phyloP scores from a whole-genome alignment of 2,329 filamentous ascomycete species.

The Calonectria fujianensis region DNA sequence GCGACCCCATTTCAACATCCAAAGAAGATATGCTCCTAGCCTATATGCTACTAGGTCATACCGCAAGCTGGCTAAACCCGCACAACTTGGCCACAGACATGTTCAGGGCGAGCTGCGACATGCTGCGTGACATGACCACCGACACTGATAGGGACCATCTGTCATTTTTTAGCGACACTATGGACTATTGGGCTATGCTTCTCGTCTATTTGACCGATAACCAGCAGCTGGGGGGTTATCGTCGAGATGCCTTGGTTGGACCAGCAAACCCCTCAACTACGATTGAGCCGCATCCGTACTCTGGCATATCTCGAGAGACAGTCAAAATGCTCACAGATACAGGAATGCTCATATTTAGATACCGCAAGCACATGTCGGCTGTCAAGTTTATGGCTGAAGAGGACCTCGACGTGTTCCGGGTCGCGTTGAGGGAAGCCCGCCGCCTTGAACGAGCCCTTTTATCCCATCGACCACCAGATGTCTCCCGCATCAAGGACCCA shows the following conservation, averaged over 20 bases:
- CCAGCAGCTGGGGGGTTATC: conserved; percentile 39
- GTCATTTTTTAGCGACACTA: conserved; percentile 45
- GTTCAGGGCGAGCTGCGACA: conserved; percentile 39
- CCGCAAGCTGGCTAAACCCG: conserved; percentile 48
- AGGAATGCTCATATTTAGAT: conserved; percentile 46
- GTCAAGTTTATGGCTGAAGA: conserved; percentile 46
- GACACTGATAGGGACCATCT: conserved; percentile 11
- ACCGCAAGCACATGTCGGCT: conserved; percentile 44
- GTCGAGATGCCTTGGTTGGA: background rate
- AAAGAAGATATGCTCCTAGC: conserved; percentile 40
- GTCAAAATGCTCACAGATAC: conserved; percentile 42
- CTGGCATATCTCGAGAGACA: conserved; percentile 45
- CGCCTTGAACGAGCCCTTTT: conserved; percentile 43
- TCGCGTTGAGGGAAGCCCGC: conserved; percentile 39
- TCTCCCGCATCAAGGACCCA: conserved; percentile 41
- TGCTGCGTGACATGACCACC: conserved; percentile 26
- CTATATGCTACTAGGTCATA: conserved; percentile 45
- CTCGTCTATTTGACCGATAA: conserved; percentile 49
- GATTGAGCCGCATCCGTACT: conserved; percentile 45
- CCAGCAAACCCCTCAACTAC: background rate
- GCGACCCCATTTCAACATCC: background rate
- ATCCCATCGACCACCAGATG: conserved; percentile 27
- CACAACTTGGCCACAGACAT: conserved; percentile 46
- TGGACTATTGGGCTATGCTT: conserved; percentile 54
- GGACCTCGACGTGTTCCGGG: conserved; percentile 45